phyloP scores from a whole-genome alignment of 169 alveolate species.

The Cryptosporidium ubiquitum region DNA sequence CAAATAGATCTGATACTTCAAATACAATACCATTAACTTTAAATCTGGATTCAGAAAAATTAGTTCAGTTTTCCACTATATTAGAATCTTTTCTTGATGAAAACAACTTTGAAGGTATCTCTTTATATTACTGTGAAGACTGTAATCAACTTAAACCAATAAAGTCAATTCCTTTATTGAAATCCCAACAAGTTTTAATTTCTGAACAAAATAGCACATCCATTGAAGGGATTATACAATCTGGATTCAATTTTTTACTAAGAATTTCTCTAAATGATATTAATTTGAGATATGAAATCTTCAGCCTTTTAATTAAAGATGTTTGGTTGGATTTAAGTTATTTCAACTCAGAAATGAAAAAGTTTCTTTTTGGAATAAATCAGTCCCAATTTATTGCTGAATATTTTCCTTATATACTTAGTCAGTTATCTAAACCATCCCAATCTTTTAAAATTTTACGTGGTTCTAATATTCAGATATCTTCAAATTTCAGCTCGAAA shows the following conservation, averaged over 20 bases:
- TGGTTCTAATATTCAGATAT: constrained; percentile 7
- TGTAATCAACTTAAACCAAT: neutral
- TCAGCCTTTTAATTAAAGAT: constrained; percentile 15
- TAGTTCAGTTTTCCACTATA: neutral
- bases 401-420: constrained; percentile 8
- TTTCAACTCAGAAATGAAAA: neutral
- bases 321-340: neutral
- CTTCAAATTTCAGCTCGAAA: neutral
- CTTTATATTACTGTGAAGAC: neutral
- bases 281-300: constrained; percentile 32
- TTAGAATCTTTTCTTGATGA: constrained; percentile 12
- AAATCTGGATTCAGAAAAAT: constrained; percentile 18
- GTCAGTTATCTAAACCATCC: neutral
- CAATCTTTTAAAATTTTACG: neutral
- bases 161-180: neutral
- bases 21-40: constrained; percentile 4
- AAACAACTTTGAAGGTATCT: neutral
- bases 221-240: neutral
- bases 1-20: neutral
- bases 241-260: neutral
- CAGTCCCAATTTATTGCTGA: constrained; percentile 9
- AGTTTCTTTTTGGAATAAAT: neutral
- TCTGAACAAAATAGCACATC: neutral
- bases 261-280: neutral
- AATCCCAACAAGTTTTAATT: neutral